phyloP scores from a whole-genome alignment of 2,329 filamentous ascomycete genomes.

The Trichophaea hybrida region DNA sequence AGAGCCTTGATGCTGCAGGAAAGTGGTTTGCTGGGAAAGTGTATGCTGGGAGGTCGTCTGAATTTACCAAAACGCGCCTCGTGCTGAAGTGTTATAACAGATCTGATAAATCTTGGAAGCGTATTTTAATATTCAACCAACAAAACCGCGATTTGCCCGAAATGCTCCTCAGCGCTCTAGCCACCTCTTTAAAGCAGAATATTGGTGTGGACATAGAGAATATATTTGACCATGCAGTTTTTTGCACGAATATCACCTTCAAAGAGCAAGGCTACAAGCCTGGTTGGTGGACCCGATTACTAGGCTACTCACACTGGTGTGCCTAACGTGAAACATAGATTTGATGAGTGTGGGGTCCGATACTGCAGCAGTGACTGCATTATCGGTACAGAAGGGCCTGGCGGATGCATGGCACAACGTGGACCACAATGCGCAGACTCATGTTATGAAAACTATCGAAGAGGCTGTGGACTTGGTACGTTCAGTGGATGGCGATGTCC shows the following conservation, averaged over 20 bases:
- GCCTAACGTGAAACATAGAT: slow-evolving; percentile 35
- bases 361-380: slow-evolving; percentile 41
- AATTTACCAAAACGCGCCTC: slow-evolving; percentile 27
- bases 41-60: slow-evolving; percentile 32
- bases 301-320: not conserved
- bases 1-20: slow-evolving; percentile 63
- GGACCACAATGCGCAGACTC: slow-evolving; percentile 40
- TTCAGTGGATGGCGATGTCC: slow-evolving; percentile 36
- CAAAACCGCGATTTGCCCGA: slow-evolving; percentile 63
- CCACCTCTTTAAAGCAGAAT: slow-evolving; percentile 13
- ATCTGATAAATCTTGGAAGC: slow-evolving; percentile 25
- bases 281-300: not conserved
- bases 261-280: slow-evolving; percentile 38
- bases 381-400: slow-evolving; percentile 54
- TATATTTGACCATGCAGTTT: slow-evolving; percentile 58
- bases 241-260: slow-evolving; percentile 61
- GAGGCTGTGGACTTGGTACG: slow-evolving; percentile 51
- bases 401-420: slow-evolving; percentile 46
- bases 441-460: slow-evolving; percentile 50
- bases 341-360: slow-evolving; percentile 49
- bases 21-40: slow-evolving; percentile 54
- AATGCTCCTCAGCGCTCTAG: slow-evolving; percentile 46
- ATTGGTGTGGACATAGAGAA: slow-evolving; percentile 30
- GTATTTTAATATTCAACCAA: slow-evolving; percentile 77
- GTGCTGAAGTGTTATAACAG: not conserved